Conservation (phyloP, 2,329 filamentous ascomycete species). For the Purpureocillium takamizusanense region DNA sequence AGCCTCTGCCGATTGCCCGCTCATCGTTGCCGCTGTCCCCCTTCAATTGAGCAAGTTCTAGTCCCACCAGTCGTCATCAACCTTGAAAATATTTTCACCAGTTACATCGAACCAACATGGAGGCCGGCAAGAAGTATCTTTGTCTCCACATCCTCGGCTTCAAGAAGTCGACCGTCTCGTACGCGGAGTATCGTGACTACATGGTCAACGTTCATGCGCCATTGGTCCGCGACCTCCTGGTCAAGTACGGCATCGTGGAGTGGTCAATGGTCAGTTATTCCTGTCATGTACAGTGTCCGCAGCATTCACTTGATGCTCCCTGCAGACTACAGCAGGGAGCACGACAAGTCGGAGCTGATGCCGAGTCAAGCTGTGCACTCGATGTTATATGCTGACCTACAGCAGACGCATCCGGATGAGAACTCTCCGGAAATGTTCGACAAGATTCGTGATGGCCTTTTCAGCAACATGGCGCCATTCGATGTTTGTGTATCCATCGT, state of each 20-base stretch:
- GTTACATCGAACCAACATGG: neutral
- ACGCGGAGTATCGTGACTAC: conserved; percentile 1
- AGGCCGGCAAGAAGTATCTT: neutral
- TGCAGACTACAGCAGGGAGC: no score
- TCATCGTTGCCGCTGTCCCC: neutral
- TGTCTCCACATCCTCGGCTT: conserved; percentile 3
- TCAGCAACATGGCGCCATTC: conserved; percentile 1
- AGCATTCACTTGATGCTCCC: no score
- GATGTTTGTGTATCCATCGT: conserved; percentile 1
- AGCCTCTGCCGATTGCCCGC: no score
- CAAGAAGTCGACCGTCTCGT: neutral
- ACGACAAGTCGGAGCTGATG: no score
- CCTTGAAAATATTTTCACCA: neutral
- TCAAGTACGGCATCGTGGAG: conserved; percentile 1
- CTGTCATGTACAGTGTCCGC: no score
- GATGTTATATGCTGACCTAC: no score
- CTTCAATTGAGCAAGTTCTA: neutral
- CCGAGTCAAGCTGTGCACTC: no score
- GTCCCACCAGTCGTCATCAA: neutral
- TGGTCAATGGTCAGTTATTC: conserved; percentile 1
- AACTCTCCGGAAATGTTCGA: neutral
- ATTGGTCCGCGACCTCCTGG: neutral
- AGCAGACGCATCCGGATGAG: neutral
- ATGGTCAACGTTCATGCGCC: conserved; percentile 3
- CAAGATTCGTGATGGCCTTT: conserved; percentile 1